A percentile compares a stretch with the other conserved stretches of the same genome.
phyloP scores from a whole-genome alignment of 768 basidiomycete genomes.

The Russula vinacea region DNA sequence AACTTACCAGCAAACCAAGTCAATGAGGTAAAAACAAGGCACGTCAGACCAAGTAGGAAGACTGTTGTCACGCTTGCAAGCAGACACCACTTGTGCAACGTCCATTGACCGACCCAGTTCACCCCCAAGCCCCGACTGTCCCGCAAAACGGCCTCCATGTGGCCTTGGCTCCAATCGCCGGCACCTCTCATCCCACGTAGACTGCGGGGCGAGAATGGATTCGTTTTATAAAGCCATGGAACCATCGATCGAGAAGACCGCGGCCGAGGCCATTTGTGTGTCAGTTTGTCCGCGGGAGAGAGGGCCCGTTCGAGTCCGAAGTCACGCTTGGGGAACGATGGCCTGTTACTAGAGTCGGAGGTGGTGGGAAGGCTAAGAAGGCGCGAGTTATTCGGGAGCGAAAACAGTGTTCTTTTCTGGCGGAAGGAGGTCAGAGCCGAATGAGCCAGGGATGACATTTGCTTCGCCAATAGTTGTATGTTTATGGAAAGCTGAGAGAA shows the following conservation, averaged over 20 bases:
- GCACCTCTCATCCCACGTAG: slow-evolving; percentile 17
- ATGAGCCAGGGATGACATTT: background rate
- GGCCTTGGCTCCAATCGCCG: slow-evolving; percentile 15
- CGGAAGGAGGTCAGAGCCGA: background rate
- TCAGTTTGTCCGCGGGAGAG: slow-evolving; percentile 41
- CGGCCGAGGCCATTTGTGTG: slow-evolving; percentile 52
- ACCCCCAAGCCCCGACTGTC: slow-evolving; percentile 42
- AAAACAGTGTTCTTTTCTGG: background rate
- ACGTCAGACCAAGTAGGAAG: slow-evolving; percentile 51
- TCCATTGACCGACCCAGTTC: slow-evolving; percentile 50
- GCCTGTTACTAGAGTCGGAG: background rate
- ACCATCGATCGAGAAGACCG: slow-evolving; percentile 32
- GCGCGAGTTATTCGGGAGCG: background rate
- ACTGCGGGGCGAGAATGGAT: slow-evolving; percentile 22
- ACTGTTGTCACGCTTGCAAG: slow-evolving; percentile 53
- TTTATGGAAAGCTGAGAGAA: background rate
- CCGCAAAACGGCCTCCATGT: slow-evolving; percentile 31
- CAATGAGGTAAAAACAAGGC: slow-evolving; percentile 49
- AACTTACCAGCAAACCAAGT: slow-evolving; percentile 58
- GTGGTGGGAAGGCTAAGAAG: background rate
- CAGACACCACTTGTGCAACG: slow-evolving; percentile 58
- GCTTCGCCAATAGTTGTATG: background rate
- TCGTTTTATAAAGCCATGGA: slow-evolving; percentile 4
- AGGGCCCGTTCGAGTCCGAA: background rate
- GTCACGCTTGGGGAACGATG: background rate